phyloP scores from a whole-genome alignment of 441 rosid genomes.

The Pelargonium fulgidum region DNA sequence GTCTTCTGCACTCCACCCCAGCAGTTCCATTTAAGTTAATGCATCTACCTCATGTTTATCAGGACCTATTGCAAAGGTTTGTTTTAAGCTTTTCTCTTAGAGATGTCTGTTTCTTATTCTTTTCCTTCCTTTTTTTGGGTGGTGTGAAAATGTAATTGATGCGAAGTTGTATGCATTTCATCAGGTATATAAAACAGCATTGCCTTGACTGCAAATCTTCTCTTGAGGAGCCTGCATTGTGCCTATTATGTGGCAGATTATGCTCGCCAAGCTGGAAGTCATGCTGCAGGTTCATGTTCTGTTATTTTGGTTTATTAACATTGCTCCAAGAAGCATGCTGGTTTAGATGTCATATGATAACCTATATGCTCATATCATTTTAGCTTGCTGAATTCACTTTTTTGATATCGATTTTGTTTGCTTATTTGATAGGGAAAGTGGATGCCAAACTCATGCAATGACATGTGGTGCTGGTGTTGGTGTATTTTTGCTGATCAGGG shows the following conservation, averaged over 20 bases:
- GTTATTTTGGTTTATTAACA: conserved; percentile 9
- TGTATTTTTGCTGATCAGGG: conserved; percentile 83
- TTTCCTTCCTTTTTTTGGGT: background rate
- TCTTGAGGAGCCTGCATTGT: conserved; percentile 70
- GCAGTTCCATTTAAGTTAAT: conserved; percentile 79
- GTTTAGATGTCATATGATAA: background rate
- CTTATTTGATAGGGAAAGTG: conserved; percentile 47
- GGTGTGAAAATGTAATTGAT: conserved; percentile 16
- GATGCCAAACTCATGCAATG: conserved; percentile 68
- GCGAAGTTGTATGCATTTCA: conserved; percentile 20
- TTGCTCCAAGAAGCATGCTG: conserved; percentile 13
- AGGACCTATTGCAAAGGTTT: conserved; percentile 87
- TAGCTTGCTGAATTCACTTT: background rate
- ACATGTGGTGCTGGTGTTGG: conserved; percentile 87
- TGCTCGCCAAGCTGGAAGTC: conserved; percentile 71
- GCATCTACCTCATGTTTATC: conserved; percentile 76
- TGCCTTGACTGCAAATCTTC: conserved; percentile 58
- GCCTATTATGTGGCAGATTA: conserved; percentile 88
- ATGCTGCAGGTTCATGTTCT: conserved; percentile 78
- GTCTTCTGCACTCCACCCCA: conserved; percentile 46
- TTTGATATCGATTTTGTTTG: conserved; percentile 13
- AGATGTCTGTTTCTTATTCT: background rate
- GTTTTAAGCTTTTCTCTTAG: conserved; percentile 19
- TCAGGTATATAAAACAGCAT: conserved; percentile 74
- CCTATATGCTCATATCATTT: background rate